Evolutionary conservation across 164 flowering plant genomes (phyloP), one percentile per base, ranked within the genome.

Genomic region (Liquidambar formosana): DNA sequence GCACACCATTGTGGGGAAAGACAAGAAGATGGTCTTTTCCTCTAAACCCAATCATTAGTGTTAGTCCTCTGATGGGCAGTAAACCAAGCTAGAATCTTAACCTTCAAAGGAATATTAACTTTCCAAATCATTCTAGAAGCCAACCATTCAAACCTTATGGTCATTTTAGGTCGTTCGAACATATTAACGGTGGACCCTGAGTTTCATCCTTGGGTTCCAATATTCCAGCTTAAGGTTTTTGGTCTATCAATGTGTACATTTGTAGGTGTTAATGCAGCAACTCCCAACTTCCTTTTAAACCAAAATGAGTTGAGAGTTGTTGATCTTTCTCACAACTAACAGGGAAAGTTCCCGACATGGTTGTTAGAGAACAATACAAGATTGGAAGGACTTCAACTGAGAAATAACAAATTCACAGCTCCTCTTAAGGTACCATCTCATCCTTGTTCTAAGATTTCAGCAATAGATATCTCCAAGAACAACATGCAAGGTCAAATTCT

Each of bases 391-490:
- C 46, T 65, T 3, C n/a, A 2, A 10, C 45, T 65, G 8, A 65
- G 1, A 45, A 65, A 65, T 65, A 65, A 65, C 54, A 51, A 58
- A 14, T 52, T 65, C 19, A 64, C 22, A 5, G 66, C 21, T 1
- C n/a, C 10, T 25, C 14, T 45, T 2, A 22, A 3, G 9, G 45
- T n/a, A 1, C 41, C 43, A 12, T 25, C 19, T 13, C 54, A 15
- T 48, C 43, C 14, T 0, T 25, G 25, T 8, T 15, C 47, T 8
- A 5, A 1, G 6, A 25, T 49, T 8, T 0, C 15, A 5, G 1
- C 18, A 25, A 21, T 54, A 10, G 73, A 54, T 19, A 44, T 63
- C 16, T 70, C 73, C 19, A 8, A 63, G 26, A 70, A 70, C 45
- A 6, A 0, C 1, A 23, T 70, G 0, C 9, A 16, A 11, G 73